A percentile compares a stretch with the other conserved stretches of the same genome.
Conservation (phyloP, 306 rosid genomes). For the Cercis canadensis region DNA sequence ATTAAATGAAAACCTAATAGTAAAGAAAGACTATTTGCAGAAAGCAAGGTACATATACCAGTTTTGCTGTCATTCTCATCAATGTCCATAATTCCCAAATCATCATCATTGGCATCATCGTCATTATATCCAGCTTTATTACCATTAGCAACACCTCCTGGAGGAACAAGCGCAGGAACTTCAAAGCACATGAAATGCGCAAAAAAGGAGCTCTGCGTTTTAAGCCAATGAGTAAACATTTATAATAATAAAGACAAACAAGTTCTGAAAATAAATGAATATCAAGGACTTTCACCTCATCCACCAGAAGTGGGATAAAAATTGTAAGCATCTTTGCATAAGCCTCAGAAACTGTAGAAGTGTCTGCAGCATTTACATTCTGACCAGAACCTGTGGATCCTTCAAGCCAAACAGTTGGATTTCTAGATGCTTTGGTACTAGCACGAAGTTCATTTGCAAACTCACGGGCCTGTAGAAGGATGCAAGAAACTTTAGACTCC, state of each 20-base stretch:
- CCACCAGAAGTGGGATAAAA: constrained; percentile 95
- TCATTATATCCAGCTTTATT: constrained; percentile 52
- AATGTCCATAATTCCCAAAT: constrained; percentile 84
- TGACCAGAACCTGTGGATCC: constrained; percentile 71
- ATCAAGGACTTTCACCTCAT: constrained; percentile 72
- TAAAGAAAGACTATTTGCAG: constrained; percentile 2
- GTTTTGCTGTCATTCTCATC: constrained; percentile 70
- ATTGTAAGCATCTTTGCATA: constrained; percentile 85
- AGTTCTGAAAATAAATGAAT: not conserved
- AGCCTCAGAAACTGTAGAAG: constrained; percentile 86
- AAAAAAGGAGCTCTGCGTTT: constrained; percentile 86
- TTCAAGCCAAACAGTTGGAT: constrained; percentile 78
- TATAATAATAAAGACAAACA: constrained; percentile 15
- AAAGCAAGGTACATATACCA: constrained; percentile 43
- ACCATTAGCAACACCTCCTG: constrained; percentile 78
- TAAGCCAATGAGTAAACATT: constrained; percentile 30
- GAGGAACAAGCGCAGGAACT: constrained; percentile 83
- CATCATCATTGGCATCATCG: constrained; percentile 63
- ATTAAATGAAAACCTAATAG: constrained; percentile 8
- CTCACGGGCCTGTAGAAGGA: constrained; percentile 80
- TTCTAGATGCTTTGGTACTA: constrained; percentile 70
- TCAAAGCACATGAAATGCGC: constrained; percentile 97
- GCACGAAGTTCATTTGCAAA: constrained; percentile 97
- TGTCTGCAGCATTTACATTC: constrained; percentile 71
- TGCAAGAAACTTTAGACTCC: constrained; percentile 34